Base-by-base conservation (phyloP, 495 filamentous ascomycete genomes). In the Penicillium paradoxum region DNA sequence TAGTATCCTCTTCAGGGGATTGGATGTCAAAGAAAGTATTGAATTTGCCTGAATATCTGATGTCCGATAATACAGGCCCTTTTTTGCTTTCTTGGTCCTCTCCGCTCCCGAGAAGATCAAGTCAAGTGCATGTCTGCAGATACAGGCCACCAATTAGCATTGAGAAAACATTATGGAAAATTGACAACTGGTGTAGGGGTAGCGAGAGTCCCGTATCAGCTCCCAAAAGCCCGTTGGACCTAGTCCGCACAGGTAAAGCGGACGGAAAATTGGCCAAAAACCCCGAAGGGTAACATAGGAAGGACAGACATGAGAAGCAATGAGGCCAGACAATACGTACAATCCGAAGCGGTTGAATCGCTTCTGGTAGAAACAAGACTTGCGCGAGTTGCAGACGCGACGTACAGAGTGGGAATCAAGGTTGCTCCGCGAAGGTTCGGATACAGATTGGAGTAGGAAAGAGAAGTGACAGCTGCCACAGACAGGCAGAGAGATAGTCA, bases 111-210 rank as follows among this genome's bases (percentile, higher is more conserved):
- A 59, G 59, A 59, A 41, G 59, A 58, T 70, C 67, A 74, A 69
- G 53, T 55, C 65, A 63, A 68, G 69, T 71, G 73, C 73, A 73
- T 73, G 66, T 76, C 73, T 76, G 72, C 61, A 63, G 57, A 55
- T 32, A 61, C 59, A 67, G 45, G 57, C 36, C 54, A 62, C 65
- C 54, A 57, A 75, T 76, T 75, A 75, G 72, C 67, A 74, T 58
- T 54, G 51, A 59, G 57, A 56, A 63, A 50, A 47, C 33, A 46
- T 53, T 41, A 65, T 53, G 9, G 24, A 32, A 1, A 34, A 32
- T n/a, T 44, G 50, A 17, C 52, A 55, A 54, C 54, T 33, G 40
- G 54, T 36, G 40, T 11, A 32, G 19, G 47, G 47, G n/a, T 33
- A 39, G 40, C 30, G 25, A 11, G 34, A 30, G 38, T 24, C 30